Conservation (phyloP, 192 early-diverging fungal genomes). For the Pilobolus umbonatus region DNA sequence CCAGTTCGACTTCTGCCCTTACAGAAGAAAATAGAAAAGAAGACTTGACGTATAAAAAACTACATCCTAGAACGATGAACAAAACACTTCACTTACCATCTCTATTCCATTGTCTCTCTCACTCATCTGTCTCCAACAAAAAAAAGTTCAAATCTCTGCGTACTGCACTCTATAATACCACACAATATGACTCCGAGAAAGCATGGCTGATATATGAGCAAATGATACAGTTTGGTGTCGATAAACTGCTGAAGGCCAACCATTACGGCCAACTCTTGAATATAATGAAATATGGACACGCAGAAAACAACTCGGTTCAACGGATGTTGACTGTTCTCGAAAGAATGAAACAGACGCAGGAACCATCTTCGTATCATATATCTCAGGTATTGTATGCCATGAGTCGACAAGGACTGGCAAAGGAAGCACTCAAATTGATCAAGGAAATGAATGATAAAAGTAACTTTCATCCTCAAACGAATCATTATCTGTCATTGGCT, state of each 20-base stretch:
- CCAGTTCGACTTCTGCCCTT: not conserved
- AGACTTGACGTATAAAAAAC: not conserved
- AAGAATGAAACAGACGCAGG: conserved; percentile 11
- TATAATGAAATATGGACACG: conserved; percentile 11
- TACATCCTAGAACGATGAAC: conserved; percentile 9
- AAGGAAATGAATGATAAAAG: not conserved
- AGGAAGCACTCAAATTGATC: not conserved
- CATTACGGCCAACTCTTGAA: conserved; percentile 28
- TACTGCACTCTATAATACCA: conserved; percentile 14
- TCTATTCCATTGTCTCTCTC: not conserved
- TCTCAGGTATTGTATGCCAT: conserved; percentile 19
- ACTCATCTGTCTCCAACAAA: not conserved
- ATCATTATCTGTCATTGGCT: conserved; percentile 20
- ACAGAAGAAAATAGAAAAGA: not conserved
- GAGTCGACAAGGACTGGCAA: conserved; percentile 3
- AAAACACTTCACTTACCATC: not conserved
- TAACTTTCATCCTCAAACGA: not conserved
- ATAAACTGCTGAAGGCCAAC: conserved; percentile 8
- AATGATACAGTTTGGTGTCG: conserved; percentile 10
- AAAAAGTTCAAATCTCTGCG: conserved; percentile 26
- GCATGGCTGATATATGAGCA: conserved; percentile 22
- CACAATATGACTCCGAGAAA: not conserved
- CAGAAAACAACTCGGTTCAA: not conserved
- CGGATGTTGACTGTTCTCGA: conserved; percentile 16
- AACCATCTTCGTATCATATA: not conserved